phyloP scores from a whole-genome alignment of 371 early-diverging fungal genomes.

The Mortierella sp. region DNA sequence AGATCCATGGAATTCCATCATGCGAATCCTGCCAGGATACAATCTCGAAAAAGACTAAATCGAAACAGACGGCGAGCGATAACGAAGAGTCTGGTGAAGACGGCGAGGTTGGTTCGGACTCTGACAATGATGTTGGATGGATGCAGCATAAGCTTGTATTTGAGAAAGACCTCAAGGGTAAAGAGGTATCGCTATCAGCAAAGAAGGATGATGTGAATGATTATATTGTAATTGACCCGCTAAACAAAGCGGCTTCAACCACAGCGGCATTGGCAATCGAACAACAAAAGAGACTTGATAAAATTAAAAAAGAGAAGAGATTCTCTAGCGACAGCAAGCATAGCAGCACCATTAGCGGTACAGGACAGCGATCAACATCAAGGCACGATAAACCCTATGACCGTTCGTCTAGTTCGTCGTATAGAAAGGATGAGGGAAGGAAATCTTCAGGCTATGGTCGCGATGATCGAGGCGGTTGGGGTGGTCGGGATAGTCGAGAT shows the following conservation, averaged over 20 bases:
- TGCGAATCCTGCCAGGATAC: constrained; percentile 75
- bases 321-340: constrained; percentile 6
- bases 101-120: constrained; percentile 18
- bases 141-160: constrained; percentile 77
- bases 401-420: constrained; percentile 28
- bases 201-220: constrained; percentile 76
- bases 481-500: constrained; percentile 7
- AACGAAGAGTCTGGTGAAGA: constrained; percentile 20
- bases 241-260: constrained; percentile 41
- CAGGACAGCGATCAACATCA: constrained; percentile 9
- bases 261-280: constrained; percentile 35
- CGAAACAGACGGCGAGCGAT: not conserved
- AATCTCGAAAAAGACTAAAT: constrained; percentile 12
- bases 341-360: not conserved
- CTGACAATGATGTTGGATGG: constrained; percentile 73
- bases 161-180: constrained; percentile 75
- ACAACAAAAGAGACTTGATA: constrained; percentile 23
- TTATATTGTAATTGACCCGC: constrained; percentile 83
- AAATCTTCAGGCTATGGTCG: constrained; percentile 26
- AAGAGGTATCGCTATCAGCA: constrained; percentile 65
- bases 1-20: constrained; percentile 71
- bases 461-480: constrained; percentile 13
- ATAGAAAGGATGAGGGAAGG: constrained; percentile 18
- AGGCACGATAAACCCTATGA: constrained; percentile 18
- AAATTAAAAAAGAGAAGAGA: constrained; percentile 22